phyloP scores from a whole-genome alignment of 148 eudicot genomes.

The Pharnaceum exiguum region DNA sequence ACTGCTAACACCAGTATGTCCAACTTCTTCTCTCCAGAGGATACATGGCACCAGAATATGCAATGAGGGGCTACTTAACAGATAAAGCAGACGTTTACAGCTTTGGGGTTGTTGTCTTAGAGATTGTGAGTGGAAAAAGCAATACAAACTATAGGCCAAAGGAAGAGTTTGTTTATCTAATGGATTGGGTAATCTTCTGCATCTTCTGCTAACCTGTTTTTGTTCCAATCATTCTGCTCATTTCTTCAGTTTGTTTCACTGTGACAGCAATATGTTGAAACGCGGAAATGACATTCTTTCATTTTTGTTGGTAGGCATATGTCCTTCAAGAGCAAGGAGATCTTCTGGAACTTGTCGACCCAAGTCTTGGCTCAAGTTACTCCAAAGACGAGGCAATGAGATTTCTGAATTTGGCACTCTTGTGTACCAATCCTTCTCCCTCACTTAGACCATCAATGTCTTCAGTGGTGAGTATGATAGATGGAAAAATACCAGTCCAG shows the following conservation, averaged over 20 bases:
- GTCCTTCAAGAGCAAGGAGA: conserved; percentile 85
- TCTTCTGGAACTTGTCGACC: conserved; percentile 72
- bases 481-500: conserved; percentile 50
- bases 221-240: not conserved
- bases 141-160: conserved; percentile 69
- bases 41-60: conserved; percentile 94
- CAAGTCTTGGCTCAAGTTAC: conserved; percentile 45
- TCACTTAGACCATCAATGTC: conserved; percentile 72
- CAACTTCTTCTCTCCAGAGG: conserved; percentile 74
- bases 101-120: conserved; percentile 72
- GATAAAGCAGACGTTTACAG: conserved; percentile 94
- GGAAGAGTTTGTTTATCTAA: conserved; percentile 84
- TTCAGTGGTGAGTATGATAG: conserved; percentile 56
- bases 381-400: conserved; percentile 40
- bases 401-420: conserved; percentile 46
- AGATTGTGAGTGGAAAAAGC: conserved; percentile 80
- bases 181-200: conserved; percentile 65
- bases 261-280: not conserved
- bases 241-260: too few species aligned
- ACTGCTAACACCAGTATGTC: too few species aligned
- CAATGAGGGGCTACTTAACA: conserved; percentile 85
- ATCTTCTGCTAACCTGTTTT: not conserved
- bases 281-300: not conserved
- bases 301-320: conserved; percentile 56
- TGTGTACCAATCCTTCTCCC: conserved; percentile 68